phyloP scores from a whole-genome alignment of 176 grass and related monocot genomes.

The Eragrostis curvula region DNA sequence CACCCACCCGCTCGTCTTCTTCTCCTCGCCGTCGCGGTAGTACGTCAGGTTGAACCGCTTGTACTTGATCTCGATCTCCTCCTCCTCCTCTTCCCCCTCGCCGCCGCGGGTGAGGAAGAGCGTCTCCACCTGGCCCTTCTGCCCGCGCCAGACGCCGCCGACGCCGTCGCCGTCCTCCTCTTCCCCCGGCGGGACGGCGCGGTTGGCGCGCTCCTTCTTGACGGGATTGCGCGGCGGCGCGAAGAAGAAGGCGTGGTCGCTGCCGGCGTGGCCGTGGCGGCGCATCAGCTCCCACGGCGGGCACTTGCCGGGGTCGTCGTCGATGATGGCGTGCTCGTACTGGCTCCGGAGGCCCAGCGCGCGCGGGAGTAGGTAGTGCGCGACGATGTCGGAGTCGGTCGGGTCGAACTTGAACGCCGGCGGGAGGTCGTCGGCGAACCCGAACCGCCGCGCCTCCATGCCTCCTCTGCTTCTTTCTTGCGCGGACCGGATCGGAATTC shows the following conservation, averaged over 20 bases:
- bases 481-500: no score
- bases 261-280: background rate
- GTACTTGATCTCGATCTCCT: background rate
- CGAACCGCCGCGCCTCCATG: slow-evolving; percentile 23
- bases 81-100: background rate
- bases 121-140: background rate
- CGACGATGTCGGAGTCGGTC: slow-evolving; percentile 28
- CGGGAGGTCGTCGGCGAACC: background rate
- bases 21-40: background rate
- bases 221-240: background rate
- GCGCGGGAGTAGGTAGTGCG: slow-evolving; percentile 34
- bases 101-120: background rate
- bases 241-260: slow-evolving; percentile 38
- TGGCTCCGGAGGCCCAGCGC: background rate
- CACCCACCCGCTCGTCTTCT: background rate
- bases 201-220: background rate
- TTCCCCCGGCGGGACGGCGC: background rate
- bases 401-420: slow-evolving; percentile 28
- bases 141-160: slow-evolving; percentile 10
- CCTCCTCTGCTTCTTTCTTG: no score
- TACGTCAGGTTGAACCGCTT: background rate
- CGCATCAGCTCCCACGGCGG: slow-evolving; percentile 26
- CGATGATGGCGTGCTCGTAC: background rate
- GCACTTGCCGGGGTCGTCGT: slow-evolving; percentile 3
- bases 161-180: background rate